Conservation (phyloP, 257 asterid genomes). For the Paulownia fortunei region DNA sequence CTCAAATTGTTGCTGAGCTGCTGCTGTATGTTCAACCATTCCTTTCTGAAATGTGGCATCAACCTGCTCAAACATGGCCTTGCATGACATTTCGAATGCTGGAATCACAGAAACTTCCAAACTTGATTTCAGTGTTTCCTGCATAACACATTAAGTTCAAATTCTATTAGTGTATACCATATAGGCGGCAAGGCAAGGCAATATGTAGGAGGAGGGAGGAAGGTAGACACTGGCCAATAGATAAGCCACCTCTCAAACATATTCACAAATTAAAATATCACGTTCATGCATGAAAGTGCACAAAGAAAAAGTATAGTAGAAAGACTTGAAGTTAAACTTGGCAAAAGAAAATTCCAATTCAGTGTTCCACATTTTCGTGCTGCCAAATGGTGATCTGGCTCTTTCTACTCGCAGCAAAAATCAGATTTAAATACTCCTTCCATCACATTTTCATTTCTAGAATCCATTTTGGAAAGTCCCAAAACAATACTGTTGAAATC, state of each 20-base stretch:
- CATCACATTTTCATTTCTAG: background rate
- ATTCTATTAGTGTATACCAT: background rate
- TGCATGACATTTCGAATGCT: conserved; percentile 81
- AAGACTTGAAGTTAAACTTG: background rate
- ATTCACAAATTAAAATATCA: background rate
- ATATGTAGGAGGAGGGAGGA: background rate
- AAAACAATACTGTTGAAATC: background rate
- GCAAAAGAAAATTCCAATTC: background rate
- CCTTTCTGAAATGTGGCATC: conserved; percentile 81
- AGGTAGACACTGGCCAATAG: background rate
- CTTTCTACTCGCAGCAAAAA: background rate
- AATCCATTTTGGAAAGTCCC: background rate
- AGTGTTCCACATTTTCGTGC: background rate
- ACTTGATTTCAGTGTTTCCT: conserved; percentile 75
- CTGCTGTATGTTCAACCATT: conserved; percentile 66
- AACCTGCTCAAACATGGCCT: conserved; percentile 81
- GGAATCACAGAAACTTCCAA: conserved; percentile 79
- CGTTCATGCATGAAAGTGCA: background rate
- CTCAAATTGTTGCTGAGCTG: conserved; percentile 70
- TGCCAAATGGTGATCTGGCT: background rate
- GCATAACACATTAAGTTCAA: conserved; percentile 37
- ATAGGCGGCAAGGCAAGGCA: background rate
- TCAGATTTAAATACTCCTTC: background rate
- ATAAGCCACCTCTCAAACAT: background rate
- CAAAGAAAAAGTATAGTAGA: background rate